Percentiles rank a stretch among this genome's conserved stretches.
These are phyloP conservation scores for Arachis monticola DNA, from an alignment of 331 rosid genomes.

Conservation along the genomic window DNA sequence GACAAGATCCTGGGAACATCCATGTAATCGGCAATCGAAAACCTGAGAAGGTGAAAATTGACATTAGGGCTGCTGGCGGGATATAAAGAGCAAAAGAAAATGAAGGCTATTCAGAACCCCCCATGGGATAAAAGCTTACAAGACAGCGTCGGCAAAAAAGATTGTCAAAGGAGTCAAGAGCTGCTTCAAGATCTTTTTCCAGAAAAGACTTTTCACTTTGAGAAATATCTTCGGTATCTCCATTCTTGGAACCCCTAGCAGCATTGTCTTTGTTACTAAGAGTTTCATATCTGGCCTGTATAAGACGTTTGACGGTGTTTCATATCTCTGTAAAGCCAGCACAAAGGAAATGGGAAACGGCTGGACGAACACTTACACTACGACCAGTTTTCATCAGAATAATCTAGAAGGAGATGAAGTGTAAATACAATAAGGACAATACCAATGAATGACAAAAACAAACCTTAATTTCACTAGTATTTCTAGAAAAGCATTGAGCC, in stretches of 20 bases:
- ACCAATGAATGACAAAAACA: conserved; percentile 26
- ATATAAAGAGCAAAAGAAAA: conserved; percentile 31
- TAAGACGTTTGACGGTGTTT: conserved; percentile 90
- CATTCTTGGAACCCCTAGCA: conserved; percentile 56
- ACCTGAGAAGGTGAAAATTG: conserved; percentile 53
- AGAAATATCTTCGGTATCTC: conserved; percentile 57
- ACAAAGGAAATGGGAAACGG: conserved; percentile 89
- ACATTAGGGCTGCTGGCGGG: conserved; percentile 37
- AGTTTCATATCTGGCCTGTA: conserved; percentile 93
- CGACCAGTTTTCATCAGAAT: conserved; percentile 66
- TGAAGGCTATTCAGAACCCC: conserved; percentile 29
- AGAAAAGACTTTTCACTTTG: conserved; percentile 65
- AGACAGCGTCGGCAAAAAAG: conserved; percentile 97
- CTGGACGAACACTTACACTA: conserved; percentile 81
- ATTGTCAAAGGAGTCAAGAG: conserved; percentile 97
- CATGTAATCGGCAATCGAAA: conserved; percentile 96
- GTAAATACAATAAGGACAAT: conserved; percentile 17
- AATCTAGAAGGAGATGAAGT: conserved; percentile 44
- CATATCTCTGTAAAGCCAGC: conserved; percentile 98
- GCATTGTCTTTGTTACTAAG: conserved; percentile 60
- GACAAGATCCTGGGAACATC: conserved; percentile 98
- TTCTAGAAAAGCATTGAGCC: conserved; percentile 84
- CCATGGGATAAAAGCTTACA: conserved; percentile 53
- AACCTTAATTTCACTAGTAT: conserved; percentile 81
- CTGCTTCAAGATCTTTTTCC: conserved; percentile 96